phyloP scores from a whole-genome alignment of 441 rosid species.

The Omphalea diandra region DNA sequence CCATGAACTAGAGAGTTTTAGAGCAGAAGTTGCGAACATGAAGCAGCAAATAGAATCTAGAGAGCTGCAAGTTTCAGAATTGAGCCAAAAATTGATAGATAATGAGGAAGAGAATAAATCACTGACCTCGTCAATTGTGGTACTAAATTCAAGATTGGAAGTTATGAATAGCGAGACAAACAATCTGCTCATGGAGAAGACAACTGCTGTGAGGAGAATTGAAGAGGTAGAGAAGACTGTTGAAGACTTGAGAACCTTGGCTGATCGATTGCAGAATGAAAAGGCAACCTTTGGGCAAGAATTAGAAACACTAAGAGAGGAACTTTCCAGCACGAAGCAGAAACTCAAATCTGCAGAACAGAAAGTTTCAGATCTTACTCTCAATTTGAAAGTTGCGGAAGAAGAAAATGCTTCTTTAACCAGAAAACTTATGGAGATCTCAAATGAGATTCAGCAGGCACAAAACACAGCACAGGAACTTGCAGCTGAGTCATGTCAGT shows the following conservation, averaged over 20 bases:
- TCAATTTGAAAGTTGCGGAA: slow-evolving; percentile 39
- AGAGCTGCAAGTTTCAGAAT: slow-evolving; percentile 44
- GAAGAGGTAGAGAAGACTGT: slow-evolving; percentile 55
- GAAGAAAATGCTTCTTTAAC: slow-evolving; percentile 62
- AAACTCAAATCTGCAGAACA: slow-evolving; percentile 52
- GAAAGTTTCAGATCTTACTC: slow-evolving; percentile 46
- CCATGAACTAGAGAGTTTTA: slow-evolving; percentile 42
- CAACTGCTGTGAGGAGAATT: slow-evolving; percentile 43
- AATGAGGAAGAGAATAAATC: slow-evolving; percentile 53
- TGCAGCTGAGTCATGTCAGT: slow-evolving; percentile 40
- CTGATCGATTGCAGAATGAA: slow-evolving; percentile 51
- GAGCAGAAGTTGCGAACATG: slow-evolving; percentile 40
- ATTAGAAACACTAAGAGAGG: slow-evolving; percentile 36
- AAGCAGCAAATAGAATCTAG: slow-evolving; percentile 59
- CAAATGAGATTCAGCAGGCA: slow-evolving; percentile 50
- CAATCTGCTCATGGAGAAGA: slow-evolving; percentile 49
- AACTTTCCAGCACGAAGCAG: slow-evolving; percentile 47
- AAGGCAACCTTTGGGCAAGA: slow-evolving; percentile 40
- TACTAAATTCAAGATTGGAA: slow-evolving; percentile 47
- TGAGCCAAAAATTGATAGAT: slow-evolving; percentile 41
- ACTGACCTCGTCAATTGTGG: slow-evolving; percentile 43
- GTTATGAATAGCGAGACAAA: slow-evolving; percentile 45
- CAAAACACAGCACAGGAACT: slow-evolving; percentile 40
- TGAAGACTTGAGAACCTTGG: slow-evolving; percentile 48
- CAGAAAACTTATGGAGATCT: slow-evolving; percentile 43